A percentile compares a stretch with the other conserved stretches of the same genome.
phyloP scores from a whole-genome alignment of 2,329 filamentous ascomycete genomes.

The Neodidymelliopsis sp. region DNA sequence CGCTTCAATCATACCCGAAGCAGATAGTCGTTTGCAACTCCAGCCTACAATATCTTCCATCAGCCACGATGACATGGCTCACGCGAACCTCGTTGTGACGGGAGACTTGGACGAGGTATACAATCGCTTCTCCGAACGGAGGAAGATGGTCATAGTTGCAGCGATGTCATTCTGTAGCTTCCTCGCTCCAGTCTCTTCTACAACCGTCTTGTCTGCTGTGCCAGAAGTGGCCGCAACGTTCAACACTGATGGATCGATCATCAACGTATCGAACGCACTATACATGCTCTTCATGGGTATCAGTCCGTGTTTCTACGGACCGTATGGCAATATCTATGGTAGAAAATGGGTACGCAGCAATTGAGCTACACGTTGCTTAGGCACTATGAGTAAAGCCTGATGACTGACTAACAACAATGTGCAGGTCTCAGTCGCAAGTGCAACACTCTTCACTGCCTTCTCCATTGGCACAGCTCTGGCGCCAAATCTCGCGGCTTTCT shows the following conservation, averaged over 20 bases:
- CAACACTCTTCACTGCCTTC: conserved; percentile 70
- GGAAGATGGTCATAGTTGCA: conserved; percentile 72
- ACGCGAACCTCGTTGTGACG: conserved; percentile 36
- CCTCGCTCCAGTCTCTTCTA: conserved; percentile 76
- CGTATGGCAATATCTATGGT: conserved; percentile 63
- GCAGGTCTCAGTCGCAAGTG: conserved; percentile 66
- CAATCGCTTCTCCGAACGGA: conserved; percentile 65
- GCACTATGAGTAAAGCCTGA: no score
- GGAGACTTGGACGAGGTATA: conserved; percentile 64
- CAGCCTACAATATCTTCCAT: conserved; percentile 42
- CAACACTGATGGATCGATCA: conserved; percentile 70
- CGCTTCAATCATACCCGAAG: conserved; percentile 39
- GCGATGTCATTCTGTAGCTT: conserved; percentile 79
- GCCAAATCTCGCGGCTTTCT: conserved; percentile 74
- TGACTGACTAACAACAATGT: conserved; percentile 20
- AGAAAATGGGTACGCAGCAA: conserved; percentile 55
- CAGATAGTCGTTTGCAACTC: conserved; percentile 32
- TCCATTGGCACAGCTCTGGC: conserved; percentile 76
- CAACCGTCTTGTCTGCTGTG: conserved; percentile 74
- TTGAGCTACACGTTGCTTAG: conserved; percentile 1
- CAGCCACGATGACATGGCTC: conserved; percentile 45
- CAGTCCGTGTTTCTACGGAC: conserved; percentile 71
- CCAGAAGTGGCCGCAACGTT: conserved; percentile 75
- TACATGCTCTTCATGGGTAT: conserved; percentile 77
- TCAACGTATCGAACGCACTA: conserved; percentile 78